Base-by-base conservation (phyloP, 2,329 filamentous ascomycete genomes). In the Cladosporium sp. region DNA sequence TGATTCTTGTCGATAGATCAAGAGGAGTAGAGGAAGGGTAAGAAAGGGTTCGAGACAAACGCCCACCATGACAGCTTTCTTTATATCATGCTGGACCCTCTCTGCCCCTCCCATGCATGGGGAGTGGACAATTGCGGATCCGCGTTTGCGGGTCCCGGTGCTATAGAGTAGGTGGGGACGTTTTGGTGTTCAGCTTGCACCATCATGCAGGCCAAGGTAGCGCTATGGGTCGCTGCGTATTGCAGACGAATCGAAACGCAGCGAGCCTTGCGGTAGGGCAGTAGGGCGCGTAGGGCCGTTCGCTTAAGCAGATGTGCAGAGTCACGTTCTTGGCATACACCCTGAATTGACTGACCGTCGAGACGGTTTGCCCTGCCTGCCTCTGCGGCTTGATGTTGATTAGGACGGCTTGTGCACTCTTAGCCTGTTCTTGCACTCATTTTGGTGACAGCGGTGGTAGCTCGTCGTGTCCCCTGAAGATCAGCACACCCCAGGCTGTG, bases 1-100 rank as follows among this genome's bases (percentile, higher is more conserved):
- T 28, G 21, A 8, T 44, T 12, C 26, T 64, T 8, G 51, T 32
- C 14, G 21, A 10, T 57, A 32, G 26, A 21, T 10, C 41, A 47
- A 24, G 41, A 21, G 21, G 41, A 24, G n/a, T 47, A 32, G 61
- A 57, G 34, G 28, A 28, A 57, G 34, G 28, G 30, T 15, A 32
- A 26, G 28, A 54, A 47, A 47, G 51, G 26, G 26, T 38, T 30
- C 51, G 18, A 32, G 26, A 18, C 28, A 64, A 64, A 57, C 47
- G n/a, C 61, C 60, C n/a, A 41, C 60, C 49, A 34, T 57, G 36
- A 57, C 61, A 55, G 61, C 51, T 64, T 64, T 64, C 61, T 64
- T 64, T 64, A 64, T 64, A 64, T 64, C 44, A 15, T 47, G 21
- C 24, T 47, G 61, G 61, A 34, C 61, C 61, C 61, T 64, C 51